Percentiles rank a stretch among this genome's conserved stretches.
These are phyloP conservation scores for Gastrodia elata DNA, from an alignment of 106 monocot genomes.

Conservation along the genomic window DNA sequence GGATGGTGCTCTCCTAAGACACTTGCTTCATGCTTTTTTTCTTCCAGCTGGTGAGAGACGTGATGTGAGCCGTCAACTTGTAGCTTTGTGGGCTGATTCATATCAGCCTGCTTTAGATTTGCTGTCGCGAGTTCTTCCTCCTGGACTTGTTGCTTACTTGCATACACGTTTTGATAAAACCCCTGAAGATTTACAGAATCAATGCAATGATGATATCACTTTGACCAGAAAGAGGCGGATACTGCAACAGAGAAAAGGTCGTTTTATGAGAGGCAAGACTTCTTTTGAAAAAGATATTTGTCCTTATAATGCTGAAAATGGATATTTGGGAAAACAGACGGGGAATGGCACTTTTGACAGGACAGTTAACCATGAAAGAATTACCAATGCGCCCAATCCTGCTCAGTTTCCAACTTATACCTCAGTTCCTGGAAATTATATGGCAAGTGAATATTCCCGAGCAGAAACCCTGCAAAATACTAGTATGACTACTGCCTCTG, in stretches of 20 bases:
- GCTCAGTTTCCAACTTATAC: constrained; percentile 23
- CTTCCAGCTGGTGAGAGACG: constrained; percentile 75
- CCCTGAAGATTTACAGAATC: constrained; percentile 45
- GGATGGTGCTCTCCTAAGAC: constrained; percentile 97
- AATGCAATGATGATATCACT: constrained; percentile 44
- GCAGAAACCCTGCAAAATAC: constrained; percentile 17
- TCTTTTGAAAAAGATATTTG: constrained; percentile 19
- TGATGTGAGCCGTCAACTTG: constrained; percentile 94
- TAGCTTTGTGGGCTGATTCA: constrained; percentile 99
- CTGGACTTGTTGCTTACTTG: constrained; percentile 98
- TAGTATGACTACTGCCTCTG: constrained; percentile 16
- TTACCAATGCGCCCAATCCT: constrained; percentile 23
- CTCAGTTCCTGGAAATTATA: constrained; percentile 23
- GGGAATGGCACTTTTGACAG: constrained; percentile 12
- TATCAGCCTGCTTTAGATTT: constrained; percentile 97
- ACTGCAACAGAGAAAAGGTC: constrained; percentile 71
- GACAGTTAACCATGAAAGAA: constrained; percentile 23
- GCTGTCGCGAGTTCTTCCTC: constrained; percentile 90
- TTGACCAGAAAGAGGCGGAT: constrained; percentile 60
- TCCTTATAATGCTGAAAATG: constrained; percentile 25
- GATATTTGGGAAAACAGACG: constrained; percentile 22
- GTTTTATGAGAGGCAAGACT: constrained; percentile 25
- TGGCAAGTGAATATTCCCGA: constrained; percentile 22
- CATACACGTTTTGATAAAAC: constrained; percentile 64
- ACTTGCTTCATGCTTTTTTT: constrained; percentile 88